A percentile compares a stretch with the other conserved stretches of the same genome.
These are phyloP conservation scores for Polyrhizophydium stewartii DNA, from an alignment of 371 early-diverging fungal genomes.

Conservation along the genomic window DNA sequence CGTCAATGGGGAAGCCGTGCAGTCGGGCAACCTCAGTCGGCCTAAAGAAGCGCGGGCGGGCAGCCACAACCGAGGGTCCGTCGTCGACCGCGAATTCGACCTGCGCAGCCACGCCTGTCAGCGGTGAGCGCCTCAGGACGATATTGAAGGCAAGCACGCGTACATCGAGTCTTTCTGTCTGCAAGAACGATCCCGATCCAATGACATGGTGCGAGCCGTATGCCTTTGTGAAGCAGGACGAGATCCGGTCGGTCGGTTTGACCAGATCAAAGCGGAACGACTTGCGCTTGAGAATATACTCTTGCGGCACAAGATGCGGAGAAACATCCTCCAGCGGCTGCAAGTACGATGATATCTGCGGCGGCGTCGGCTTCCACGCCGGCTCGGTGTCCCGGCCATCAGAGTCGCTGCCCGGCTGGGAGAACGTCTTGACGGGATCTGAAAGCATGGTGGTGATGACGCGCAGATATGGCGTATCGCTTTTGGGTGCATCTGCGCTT, in stretches of 20 bases:
- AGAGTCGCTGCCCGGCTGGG: too few species aligned
- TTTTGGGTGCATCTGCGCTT: too few species aligned
- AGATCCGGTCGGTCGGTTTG: slow-evolving; percentile 10
- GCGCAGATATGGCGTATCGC: too few species aligned
- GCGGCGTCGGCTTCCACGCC: slow-evolving; percentile 4
- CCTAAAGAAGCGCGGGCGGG: slow-evolving; percentile 70
- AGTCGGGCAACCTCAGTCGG: slow-evolving; percentile 71
- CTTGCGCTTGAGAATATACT: slow-evolving; percentile 58
- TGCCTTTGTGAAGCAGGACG: slow-evolving; percentile 21
- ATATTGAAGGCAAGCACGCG: not conserved
- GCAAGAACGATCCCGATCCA: slow-evolving; percentile 26
- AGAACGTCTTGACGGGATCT: too few species aligned
- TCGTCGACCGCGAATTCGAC: not conserved
- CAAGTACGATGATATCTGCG: slow-evolving; percentile 36
- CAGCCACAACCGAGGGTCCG: slow-evolving; percentile 30
- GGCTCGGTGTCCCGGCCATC: too few species aligned
- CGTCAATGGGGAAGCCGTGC: slow-evolving; percentile 64
- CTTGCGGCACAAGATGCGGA: slow-evolving; percentile 51
- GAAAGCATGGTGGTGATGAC: too few species aligned
- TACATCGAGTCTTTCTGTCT: slow-evolving; percentile 18
- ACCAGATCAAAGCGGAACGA: slow-evolving; percentile 59
- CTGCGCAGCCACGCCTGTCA: not conserved
- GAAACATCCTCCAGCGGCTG: slow-evolving; percentile 28
- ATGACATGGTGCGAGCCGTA: slow-evolving; percentile 21
- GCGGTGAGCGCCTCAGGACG: not conserved